These are phyloP conservation scores for Aegilops tauschii DNA, from an alignment of 176 grass and related monocot genomes.

Conservation along the genomic window DNA sequence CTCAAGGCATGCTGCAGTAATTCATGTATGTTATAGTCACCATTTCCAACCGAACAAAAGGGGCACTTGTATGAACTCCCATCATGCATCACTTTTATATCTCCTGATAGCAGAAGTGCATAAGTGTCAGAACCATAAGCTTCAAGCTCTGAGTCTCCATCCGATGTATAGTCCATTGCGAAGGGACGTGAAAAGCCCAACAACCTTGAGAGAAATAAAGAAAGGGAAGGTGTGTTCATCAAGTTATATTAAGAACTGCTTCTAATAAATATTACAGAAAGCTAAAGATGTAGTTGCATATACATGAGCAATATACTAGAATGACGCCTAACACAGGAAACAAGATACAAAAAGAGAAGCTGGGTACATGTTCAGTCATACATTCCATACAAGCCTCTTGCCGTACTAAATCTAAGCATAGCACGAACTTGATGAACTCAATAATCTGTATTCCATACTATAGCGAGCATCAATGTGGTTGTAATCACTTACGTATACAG, in stretches of 20 bases:
- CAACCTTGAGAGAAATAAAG: neutral
- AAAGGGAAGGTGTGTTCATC: neutral
- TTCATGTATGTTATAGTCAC: constrained; percentile 39
- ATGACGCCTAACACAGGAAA: neutral
- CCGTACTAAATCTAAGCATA: neutral
- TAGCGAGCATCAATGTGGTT: neutral
- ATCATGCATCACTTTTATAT: constrained; percentile 39
- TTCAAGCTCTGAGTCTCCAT: constrained; percentile 58
- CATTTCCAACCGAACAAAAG: constrained; percentile 64
- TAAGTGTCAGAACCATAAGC: constrained; percentile 41
- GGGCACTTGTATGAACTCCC: constrained; percentile 53
- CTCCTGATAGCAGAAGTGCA: constrained; percentile 42
- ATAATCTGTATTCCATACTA: neutral
- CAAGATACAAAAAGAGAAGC: neutral
- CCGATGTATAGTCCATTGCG: constrained; percentile 48
- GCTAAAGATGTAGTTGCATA: neutral
- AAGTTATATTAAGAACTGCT: neutral
- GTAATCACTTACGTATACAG: neutral
- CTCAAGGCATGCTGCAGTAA: constrained; percentile 68
- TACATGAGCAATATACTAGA: constrained; percentile 1
- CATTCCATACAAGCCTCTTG: neutral
- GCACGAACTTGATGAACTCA: neutral
- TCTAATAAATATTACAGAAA: neutral
- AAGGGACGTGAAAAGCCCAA: neutral
- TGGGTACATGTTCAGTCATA: neutral